Conservation (phyloP, 1,284 basidiomycete species). For the Puccinia coronata region DNA sequence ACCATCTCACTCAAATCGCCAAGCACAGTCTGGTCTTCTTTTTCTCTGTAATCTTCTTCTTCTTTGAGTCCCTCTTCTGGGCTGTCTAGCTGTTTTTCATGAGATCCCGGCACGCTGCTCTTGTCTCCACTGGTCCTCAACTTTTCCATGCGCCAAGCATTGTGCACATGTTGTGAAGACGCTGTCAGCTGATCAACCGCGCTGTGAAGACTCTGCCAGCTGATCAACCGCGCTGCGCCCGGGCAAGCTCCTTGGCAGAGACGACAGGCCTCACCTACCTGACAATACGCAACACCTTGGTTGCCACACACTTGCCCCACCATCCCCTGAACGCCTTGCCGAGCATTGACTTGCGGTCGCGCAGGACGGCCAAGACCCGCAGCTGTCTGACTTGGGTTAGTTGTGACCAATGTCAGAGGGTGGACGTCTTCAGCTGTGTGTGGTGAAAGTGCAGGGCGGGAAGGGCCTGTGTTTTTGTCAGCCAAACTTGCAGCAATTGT, state of each 20-base stretch:
- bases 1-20: conserved; percentile 34
- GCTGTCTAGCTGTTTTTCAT: background rate
- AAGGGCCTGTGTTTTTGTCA: background rate
- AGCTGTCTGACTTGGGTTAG: conserved; percentile 19
- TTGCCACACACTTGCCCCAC: conserved; percentile 45
- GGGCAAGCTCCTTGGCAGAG: background rate
- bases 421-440: background rate
- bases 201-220: no score
- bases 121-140: conserved; percentile 25
- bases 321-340: conserved; percentile 39
- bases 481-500: conserved; percentile 5
- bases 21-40: conserved; percentile 35
- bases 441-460: conserved; percentile 33
- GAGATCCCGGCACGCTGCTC: conserved; percentile 5
- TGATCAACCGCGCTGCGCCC: background rate
- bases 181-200: no score
- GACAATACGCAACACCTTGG: conserved; percentile 36
- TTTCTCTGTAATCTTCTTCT: background rate
- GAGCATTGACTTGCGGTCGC: conserved; percentile 19
- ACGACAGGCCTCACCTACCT: conserved; percentile 25
- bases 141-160: background rate
- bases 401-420: conserved; percentile 20
- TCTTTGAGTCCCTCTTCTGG: no score
- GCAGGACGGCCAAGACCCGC: background rate
- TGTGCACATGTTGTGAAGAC: background rate